phyloP scores from a whole-genome alignment of 768 basidiomycete species.

The Naganishia vishniacii region DNA sequence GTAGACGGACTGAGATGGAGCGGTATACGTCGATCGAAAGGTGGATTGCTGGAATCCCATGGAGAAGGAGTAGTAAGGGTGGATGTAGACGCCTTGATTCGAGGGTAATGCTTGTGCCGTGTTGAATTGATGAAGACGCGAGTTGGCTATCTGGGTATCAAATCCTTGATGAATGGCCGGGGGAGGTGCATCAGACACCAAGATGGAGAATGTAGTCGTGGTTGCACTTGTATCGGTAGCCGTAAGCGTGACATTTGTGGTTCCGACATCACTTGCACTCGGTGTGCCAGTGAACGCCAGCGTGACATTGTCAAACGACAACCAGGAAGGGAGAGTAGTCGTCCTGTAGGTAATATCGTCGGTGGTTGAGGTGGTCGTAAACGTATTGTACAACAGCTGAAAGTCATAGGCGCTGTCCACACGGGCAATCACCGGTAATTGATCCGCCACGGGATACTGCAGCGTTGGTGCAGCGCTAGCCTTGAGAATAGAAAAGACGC shows the following conservation, averaged over 20 bases:
- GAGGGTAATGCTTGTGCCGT: slow-evolving; percentile 41
- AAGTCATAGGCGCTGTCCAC: slow-evolving; percentile 62
- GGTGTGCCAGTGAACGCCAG: slow-evolving; percentile 69
- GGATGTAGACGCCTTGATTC: slow-evolving; percentile 61
- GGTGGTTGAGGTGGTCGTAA: slow-evolving; percentile 48
- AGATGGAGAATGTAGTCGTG: slow-evolving; percentile 33
- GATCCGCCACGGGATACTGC: slow-evolving; percentile 60
- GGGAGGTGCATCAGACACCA: slow-evolving; percentile 52
- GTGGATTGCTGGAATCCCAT: slow-evolving; percentile 73
- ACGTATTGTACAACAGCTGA: slow-evolving; percentile 64
- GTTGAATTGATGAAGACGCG: slow-evolving; percentile 52
- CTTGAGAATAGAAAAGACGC: slow-evolving; percentile 7
- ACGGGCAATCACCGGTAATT: slow-evolving; percentile 74
- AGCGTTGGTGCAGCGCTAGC: slow-evolving; percentile 47
- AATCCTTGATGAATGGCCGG: slow-evolving; percentile 60
- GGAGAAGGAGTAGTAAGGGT: slow-evolving; percentile 82
- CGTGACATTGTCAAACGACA: slow-evolving; percentile 61
- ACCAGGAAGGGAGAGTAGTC: slow-evolving; percentile 66
- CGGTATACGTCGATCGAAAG: slow-evolving; percentile 52
- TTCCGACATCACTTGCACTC: slow-evolving; percentile 59
- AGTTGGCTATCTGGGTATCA: slow-evolving; percentile 66
- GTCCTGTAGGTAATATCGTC: slow-evolving; percentile 56
- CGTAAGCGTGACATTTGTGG: slow-evolving; percentile 58
- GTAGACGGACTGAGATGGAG: slow-evolving; percentile 51
- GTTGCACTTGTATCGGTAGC: slow-evolving; percentile 54